phyloP scores from a whole-genome alignment of 805 yeast genomes.

The Candida anglica region DNA sequence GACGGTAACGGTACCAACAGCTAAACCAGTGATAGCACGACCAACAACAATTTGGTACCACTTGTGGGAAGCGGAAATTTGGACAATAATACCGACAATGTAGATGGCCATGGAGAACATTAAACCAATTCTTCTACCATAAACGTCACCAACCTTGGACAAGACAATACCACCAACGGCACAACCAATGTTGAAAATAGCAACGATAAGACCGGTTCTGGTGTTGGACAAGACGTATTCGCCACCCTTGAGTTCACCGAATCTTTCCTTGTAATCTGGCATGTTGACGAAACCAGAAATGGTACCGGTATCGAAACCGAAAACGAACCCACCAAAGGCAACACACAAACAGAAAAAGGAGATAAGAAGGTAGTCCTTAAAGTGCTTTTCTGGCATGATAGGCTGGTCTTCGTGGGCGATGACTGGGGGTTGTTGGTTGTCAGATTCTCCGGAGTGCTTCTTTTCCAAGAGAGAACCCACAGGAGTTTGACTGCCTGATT shows the following conservation, averaged over 20 bases:
- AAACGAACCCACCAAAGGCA: conserved; percentile 75
- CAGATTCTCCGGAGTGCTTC: conserved; percentile 11
- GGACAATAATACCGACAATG: conserved; percentile 58
- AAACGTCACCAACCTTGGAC: conserved; percentile 53
- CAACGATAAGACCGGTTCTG: conserved; percentile 49
- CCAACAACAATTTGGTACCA: conserved; percentile 70
- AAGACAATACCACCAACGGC: conserved; percentile 66
- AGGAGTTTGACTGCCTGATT: conserved; percentile 32
- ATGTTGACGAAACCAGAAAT: conserved; percentile 68
- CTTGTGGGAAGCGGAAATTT: conserved; percentile 47
- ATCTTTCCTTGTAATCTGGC: conserved; percentile 50
- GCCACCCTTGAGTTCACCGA: conserved; percentile 47
- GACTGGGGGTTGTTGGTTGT: not conserved
- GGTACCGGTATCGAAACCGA: conserved; percentile 79
- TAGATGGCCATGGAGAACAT: conserved; percentile 52
- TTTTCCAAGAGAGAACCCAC: conserved; percentile 22
- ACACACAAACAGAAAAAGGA: conserved; percentile 47
- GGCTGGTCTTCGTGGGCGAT: conserved; percentile 3
- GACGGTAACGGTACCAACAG: conserved; percentile 70
- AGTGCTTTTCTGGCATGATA: conserved; percentile 23
- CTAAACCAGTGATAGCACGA: conserved; percentile 63
- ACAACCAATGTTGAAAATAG: conserved; percentile 65
- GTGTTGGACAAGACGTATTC: conserved; percentile 37
- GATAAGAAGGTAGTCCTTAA: conserved; percentile 30
- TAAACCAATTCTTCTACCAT: conserved; percentile 59